A percentile compares a stretch with the other conserved stretches of the same genome.
These are phyloP conservation scores for Ophiostoma quercus DNA, from an alignment of 2,329 filamentous ascomycete genomes.

Conservation along the genomic window DNA sequence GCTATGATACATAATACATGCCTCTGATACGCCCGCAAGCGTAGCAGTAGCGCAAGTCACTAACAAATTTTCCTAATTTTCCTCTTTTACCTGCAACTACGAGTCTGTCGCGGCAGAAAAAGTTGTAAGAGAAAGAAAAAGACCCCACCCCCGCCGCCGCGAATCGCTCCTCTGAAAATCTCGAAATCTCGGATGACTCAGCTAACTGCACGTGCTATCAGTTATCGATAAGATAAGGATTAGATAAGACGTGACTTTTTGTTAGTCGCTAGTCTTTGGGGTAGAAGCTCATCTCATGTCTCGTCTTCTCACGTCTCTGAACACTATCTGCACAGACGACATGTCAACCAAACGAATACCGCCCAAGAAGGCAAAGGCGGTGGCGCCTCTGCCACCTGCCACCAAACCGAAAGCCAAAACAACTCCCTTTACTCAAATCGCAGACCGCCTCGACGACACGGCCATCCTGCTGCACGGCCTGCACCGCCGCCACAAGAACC, in stretches of 20 bases:
- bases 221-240: slow-evolving; percentile 9
- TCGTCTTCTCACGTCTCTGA: background rate
- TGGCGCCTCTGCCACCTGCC: background rate
- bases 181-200: background rate
- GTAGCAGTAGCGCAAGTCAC: background rate
- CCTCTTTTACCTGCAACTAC: slow-evolving; percentile 12
- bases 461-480: slow-evolving; percentile 62
- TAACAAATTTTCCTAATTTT: slow-evolving; percentile 11
- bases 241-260: slow-evolving; percentile 8
- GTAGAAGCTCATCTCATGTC: background rate
- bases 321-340: background rate
- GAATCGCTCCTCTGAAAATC: slow-evolving; percentile 5
- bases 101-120: too few relatives aligned
- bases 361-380: background rate
- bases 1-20: slow-evolving; percentile 14
- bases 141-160: slow-evolving; percentile 21
- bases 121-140: slow-evolving; percentile 1
- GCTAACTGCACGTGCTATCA: background rate
- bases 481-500: slow-evolving; percentile 82
- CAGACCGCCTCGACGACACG: slow-evolving; percentile 37
- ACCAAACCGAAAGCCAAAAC: background rate
- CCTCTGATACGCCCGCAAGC: slow-evolving; percentile 15
- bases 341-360: background rate
- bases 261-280: background rate
- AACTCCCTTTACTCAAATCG: slow-evolving; percentile 16